Evolutionary conservation across 2,329 filamentous ascomycete genomes (phyloP), one percentile per base, ranked within the genome.

Genomic region (Aspergillus glaucus): DNA sequence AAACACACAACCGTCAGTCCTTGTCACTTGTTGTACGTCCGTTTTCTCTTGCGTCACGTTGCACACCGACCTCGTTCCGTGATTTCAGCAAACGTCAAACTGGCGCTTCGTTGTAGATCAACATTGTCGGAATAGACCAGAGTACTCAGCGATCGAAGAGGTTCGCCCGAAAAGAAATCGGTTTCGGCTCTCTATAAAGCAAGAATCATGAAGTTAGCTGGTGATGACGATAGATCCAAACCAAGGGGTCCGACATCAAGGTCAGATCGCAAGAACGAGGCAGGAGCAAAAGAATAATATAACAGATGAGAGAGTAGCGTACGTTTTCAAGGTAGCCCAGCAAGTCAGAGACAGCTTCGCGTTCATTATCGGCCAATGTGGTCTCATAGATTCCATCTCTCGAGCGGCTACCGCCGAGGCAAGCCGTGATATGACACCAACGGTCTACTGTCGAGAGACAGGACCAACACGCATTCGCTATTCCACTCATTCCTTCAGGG

Each of bases 71-170:
- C 92, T 88, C 92, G 77, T 73, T 98, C 93, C 36, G 93, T 98
- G 59, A 98, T 98, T 70, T 98, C 93, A 52, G 93, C 93, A 78
- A 98, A 98, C 2, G 93, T 98, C 70, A 98, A 81, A 69, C 92
- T 97, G 46, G 93, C 93, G 74, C 93, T 97, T 57, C 93, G 82
- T 75, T 98, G 93, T 46, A 98, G 79, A 69, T 98, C 93, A 67
- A 98, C 91, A 74, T 98, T 98, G 71, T 97, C 91, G 50, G 93
- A 98, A 70, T 95, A 98, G 50, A 98, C 93, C 22, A 98, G 81
- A 10, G 92, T 98, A 72, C 89, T 96, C 49, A 98, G 76, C 42
- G 93, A 92, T 71, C 87, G 87, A 50, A 98, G 82, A 42, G 93
- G 93, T 65, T 96, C 91, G 71, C 93, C 93, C 34, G 88, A 86